Evolutionary conservation across 345 rosid species (phyloP), one percentile per base, ranked within the genome.

Genomic region (Arabidopsis arenosa): DNA sequence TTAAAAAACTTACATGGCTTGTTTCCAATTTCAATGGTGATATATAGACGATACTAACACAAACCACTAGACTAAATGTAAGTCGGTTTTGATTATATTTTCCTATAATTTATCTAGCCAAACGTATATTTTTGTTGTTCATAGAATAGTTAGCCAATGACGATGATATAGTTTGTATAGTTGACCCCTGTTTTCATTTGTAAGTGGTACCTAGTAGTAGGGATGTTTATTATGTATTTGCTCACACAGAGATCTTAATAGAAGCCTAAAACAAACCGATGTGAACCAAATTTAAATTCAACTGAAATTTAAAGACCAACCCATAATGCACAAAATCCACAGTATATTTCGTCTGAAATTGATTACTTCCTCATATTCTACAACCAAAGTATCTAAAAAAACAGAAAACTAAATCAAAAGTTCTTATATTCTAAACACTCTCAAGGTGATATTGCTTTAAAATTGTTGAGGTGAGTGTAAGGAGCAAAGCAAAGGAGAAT

Each of bases 401-500:
- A 15, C 4, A 35, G 32, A 53, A 23, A 54, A 59, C 49, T 41
- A 41, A 43, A 63, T 14, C 12, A 63, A 44, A 26, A 59, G 43
- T 57, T 57, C 43, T 15, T 15, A 11, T 43, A 61, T 13, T 40
- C 49, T 13, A 40, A 39, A 39, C 66, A 61, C 66, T 1, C 66
- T 40, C 4, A 17, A 5, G 15, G 33, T 21, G 36, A 12, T 61
- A 23, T 40, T 61, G 66, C 33, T 61, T 60, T 28, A 0, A 37
- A 26, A 10, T n/a, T n/a, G 47, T 15, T 44, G 23, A 37, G 75
- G 58, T 23, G 2, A 23, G 48, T 71, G 35, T 62, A 58, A 17
- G 60, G 15, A 48, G 57, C 58, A 66, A 73, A 45, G 40, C 26
- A 15, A 51, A 61, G 15, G 52, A 18, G 7, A 32, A 43, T 15